Evolutionary conservation across 192 early-diverging fungal species (phyloP), one percentile per base, ranked within the genome.

Genomic region (Haplosporangium gracile): DNA sequence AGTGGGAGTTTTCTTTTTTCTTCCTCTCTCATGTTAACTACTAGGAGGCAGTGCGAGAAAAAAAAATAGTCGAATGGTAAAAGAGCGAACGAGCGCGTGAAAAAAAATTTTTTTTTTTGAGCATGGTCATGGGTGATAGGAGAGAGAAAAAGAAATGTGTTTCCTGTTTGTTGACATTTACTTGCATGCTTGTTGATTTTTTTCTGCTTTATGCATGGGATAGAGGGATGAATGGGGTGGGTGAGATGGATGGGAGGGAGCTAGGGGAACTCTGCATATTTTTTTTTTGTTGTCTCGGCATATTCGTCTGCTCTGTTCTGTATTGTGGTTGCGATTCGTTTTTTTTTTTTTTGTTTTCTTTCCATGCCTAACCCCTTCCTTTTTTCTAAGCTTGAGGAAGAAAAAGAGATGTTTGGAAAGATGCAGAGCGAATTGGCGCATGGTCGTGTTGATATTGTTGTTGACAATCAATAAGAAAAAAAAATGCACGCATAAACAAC

Each of bases 171-270:
- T 51, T n/a, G 40, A 40, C 70, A 45, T 4, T 26, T 45, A 13
- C 43, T n/a, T 40, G 69, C 36, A 40, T n/a, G 26, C 24, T 40
- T 40, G 38, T 70, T 42, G 34, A 70, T 70, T 42, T 69, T 32
- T 39, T 70, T 42, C n/a, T 45, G 40, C 49, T 40, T 45, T n/a
- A 72, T 45, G 71, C 40, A 72, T 45, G 71, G 18, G 69, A 70
- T 70, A 34, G 69, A 32, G 1, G 60, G 60, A 65, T 51, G 49
- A 16, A 51, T 51, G 49, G 49, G 20, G 5, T 18, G 49, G 49
- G 20, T 51, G 16, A 16, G 49, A 20, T 51, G 49, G 20, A 20
- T 18, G 49, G 20, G 20, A 20, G 49, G 49, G 49, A 51, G 49
- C 49, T 51, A 51, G 49, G 49, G 49, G 49, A 22, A 51, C 49